Conservation (phyloP, 305 asterid genomes). For the Ilex paraguariensis region DNA sequence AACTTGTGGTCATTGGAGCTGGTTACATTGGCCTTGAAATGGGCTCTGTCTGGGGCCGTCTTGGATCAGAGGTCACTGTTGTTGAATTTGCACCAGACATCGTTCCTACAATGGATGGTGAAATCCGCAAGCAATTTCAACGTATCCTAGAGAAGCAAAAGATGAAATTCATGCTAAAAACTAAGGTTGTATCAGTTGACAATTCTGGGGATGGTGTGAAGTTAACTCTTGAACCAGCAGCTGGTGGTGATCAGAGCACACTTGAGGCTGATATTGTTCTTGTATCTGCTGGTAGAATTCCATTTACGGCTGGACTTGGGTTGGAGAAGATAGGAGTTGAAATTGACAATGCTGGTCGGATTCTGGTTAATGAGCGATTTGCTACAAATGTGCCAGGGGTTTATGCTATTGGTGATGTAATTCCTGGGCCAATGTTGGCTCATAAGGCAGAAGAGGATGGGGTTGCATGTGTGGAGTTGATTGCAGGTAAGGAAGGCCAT, state of each 20-base stretch:
- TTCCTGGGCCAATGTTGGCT: slow-evolving; percentile 98
- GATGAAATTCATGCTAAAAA: slow-evolving; percentile 90
- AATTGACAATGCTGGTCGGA: slow-evolving; percentile 82
- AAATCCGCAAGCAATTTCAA: slow-evolving; percentile 80
- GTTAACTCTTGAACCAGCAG: slow-evolving; percentile 76
- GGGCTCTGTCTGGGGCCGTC: slow-evolving; percentile 98
- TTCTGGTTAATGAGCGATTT: slow-evolving; percentile 61
- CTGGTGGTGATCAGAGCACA: slow-evolving; percentile 77
- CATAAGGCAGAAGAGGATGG: slow-evolving; percentile 99
- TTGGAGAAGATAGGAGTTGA: slow-evolving; percentile 86
- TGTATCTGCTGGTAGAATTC: slow-evolving; percentile 92
- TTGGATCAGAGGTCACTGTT: slow-evolving; percentile 90
- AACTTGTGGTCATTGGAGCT: slow-evolving; percentile 85
- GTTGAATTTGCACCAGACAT: slow-evolving; percentile 88
- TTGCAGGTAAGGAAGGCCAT: slow-evolving; percentile 92
- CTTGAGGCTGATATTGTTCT: slow-evolving; percentile 92
- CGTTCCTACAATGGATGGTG: slow-evolving; percentile 89
- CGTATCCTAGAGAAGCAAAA: slow-evolving; percentile 94
- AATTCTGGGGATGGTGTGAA: slow-evolving; percentile 58
- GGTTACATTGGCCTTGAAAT: slow-evolving; percentile 95
- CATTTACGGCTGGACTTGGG: slow-evolving; percentile 79
- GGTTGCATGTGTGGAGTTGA: slow-evolving; percentile 83
- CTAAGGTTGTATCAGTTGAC: slow-evolving; percentile 96
- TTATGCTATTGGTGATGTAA: slow-evolving; percentile 88
- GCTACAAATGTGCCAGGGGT: slow-evolving; percentile 71